These are phyloP conservation scores for Aspergillus glaucus DNA, from an alignment of 2,329 filamentous ascomycete species.

Conservation along the genomic window DNA sequence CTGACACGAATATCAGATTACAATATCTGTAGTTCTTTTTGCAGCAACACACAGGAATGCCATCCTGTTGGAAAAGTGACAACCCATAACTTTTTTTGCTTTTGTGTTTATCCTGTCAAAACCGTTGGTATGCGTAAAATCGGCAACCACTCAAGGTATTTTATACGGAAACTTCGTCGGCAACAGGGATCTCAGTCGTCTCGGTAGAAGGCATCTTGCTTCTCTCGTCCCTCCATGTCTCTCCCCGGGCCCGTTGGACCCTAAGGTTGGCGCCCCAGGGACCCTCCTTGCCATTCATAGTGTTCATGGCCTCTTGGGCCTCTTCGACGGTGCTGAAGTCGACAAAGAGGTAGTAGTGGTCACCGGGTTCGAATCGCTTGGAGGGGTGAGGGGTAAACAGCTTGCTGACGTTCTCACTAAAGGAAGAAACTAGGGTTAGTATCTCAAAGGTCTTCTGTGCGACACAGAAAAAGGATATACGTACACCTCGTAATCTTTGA, in stretches of 20 bases:
- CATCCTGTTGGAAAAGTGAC: not conserved
- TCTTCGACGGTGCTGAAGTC: constrained; percentile 53
- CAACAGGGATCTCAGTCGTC: constrained; percentile 1
- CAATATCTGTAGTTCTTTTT: not conserved
- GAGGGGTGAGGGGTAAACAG: constrained; percentile 54
- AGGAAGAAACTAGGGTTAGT: not conserved
- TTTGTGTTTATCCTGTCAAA: not conserved
- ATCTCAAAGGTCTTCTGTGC: not conserved
- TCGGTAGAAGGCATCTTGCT: constrained; percentile 14
- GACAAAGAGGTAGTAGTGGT: constrained; percentile 62
- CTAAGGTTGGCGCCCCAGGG: constrained; percentile 36
- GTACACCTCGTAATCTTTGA: constrained; percentile 40
- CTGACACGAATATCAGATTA: no score
- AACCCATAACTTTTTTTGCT: not conserved
- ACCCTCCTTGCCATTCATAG: constrained; percentile 35
- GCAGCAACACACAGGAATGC: not conserved
- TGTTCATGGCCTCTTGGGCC: constrained; percentile 46
- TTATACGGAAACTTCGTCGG: constrained; percentile 6
- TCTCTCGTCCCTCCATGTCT: constrained; percentile 25
- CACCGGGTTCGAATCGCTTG: constrained; percentile 47
- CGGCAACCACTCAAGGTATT: not conserved
- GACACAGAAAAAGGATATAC: constrained; percentile 8
- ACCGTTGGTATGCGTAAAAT: no score
- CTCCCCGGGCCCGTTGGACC: constrained; percentile 36
- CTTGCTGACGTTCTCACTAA: constrained; percentile 43